Evolutionary conservation across 2,329 filamentous ascomycete species (phyloP).

Genomic region (Pseudopithomyces chartarum): DNA sequence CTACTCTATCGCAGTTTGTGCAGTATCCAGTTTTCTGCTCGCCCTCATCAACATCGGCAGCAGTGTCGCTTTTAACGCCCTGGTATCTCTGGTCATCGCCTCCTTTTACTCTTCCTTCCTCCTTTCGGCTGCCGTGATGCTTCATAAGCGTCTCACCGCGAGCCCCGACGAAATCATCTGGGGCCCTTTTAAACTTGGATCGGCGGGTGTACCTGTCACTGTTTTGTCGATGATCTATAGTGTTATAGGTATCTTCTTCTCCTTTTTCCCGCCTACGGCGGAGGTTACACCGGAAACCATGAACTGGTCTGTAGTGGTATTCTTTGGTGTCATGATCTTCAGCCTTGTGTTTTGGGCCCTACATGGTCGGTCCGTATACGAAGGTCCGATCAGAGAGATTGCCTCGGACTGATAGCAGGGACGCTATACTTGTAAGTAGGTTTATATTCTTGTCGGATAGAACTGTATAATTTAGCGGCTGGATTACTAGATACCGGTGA

Average conservation of each 20-base stretch:
- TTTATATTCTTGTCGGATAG: too few species aligned
- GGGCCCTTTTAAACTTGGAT: slow-evolving; percentile 14
- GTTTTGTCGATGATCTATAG: slow-evolving; percentile 15
- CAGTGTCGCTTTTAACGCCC: slow-evolving; percentile 41
- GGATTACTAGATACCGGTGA: too few species aligned
- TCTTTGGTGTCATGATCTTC: background rate
- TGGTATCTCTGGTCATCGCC: slow-evolving; percentile 42
- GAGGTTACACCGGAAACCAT: background rate
- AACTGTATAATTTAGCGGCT: too few species aligned
- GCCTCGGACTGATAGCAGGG: too few species aligned
- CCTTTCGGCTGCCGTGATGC: slow-evolving; percentile 11
- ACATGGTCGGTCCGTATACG: background rate
- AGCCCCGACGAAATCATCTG: slow-evolving; percentile 1
- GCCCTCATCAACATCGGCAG: slow-evolving; percentile 48
- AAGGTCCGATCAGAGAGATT: background rate
- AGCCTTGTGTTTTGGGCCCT: background rate
- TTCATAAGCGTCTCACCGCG: slow-evolving; percentile 10
- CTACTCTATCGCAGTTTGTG: too few species aligned
- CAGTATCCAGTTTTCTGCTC: too few species aligned
- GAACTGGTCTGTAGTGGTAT: slow-evolving; percentile 1
- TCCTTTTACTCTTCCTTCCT: slow-evolving; percentile 19
- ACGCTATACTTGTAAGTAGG: too few species aligned
- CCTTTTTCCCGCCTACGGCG: slow-evolving; percentile 16
- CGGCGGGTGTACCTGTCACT: slow-evolving; percentile 12
- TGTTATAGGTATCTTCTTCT: slow-evolving; percentile 21